Base-by-base conservation (phyloP, 768 basidiomycete genomes). In the Leucogyrophana mollusca region DNA sequence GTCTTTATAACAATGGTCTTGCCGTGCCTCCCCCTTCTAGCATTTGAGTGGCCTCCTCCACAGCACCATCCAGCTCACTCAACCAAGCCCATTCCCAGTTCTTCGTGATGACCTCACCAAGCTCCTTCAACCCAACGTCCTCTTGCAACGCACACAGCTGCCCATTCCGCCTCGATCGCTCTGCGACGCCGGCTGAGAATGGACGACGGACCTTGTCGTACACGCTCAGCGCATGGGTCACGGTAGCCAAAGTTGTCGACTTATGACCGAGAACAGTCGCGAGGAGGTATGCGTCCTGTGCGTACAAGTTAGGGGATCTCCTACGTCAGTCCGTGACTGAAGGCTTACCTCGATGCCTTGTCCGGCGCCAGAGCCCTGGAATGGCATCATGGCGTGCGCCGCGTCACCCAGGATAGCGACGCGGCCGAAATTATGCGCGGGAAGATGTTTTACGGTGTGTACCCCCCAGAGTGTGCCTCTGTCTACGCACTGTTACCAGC, bases 401-500 rank as follows among this genome's bases (percentile, higher is more conserved):
- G 74, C 70, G 50, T 76, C 73, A 0, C 74, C 73, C 7, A 76
- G 38, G 11, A 76, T 47, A 56, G 66, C 70, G 66, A 84, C 81
- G 9, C 74, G 64, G 14, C 77, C 80, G n/a, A 70, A 70, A 2
- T 75, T 72, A 43, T 73, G 78, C 7, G 78, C 68, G 0, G 67
- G 66, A 17, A 88, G 60, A 5, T 81, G 76, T 42, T 69, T 71
- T 2, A 80, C 66, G 4, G 70, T 74, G 56, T 86, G 80, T 23
- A 89, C 74, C 0, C 81, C 82, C 87, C 87, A 88, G 30, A 78
- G 66, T 18, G 72, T 62, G 2, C 78, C 71, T 37, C 66, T 70
- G 3, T 78, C 74, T 17, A 78, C 68, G 51, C 79, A 79, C 83
- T 85, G 41, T 20, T 52, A 35, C 50, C 53, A 38, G 23, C 23